Evolutionary conservation across 495 filamentous ascomycete genomes (phyloP), one percentile per base, ranked within the genome.

Genomic region (Talaromyces trachyspermus): DNA sequence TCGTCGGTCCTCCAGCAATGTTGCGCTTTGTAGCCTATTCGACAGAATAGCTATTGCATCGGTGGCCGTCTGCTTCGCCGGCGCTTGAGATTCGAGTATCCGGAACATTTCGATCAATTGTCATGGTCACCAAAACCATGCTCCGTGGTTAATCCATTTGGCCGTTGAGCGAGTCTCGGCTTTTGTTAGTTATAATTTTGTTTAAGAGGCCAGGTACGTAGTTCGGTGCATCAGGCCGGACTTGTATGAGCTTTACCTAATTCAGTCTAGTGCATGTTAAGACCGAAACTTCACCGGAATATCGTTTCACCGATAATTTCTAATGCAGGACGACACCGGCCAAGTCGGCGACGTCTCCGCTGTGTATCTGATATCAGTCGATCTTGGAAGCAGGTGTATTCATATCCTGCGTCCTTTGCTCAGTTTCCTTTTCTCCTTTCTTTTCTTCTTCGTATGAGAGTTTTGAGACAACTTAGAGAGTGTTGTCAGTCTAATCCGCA

Each of bases 51-150:
- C 82, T 60, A 98, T 98, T 15, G 92, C 95, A 56, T 94, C 88
- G 55, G 85, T 86, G 49, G 89, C 92, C 63, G 86, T 92, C 77
- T 97, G 92, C 77, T 92, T 95, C 65, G 87, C 87, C 54, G 91
- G 91, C 59, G 88, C 84, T 71, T 90, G 80, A 54, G 87, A 74
- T 58, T 84, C 79, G 54, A 84, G 83, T 66, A 94, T 89, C 62
- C 85, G 84, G 66, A 94, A 87, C 88, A 95, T 92, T 61, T 66
- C 73, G 60, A 57, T 29, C 49, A 59, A 68, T 55, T 65, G 53
- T 70, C 70, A 73, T 71, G 66, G 63, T 73, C 66, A 72, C 50
- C 60, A 57, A 61, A 51, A 55, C 61, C 57, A 54, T 22, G 25
- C 12, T 26, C 19, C 20, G 12, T 35, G 5, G 19, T 33, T 29